Evolutionary conservation across 495 filamentous ascomycete genomes (phyloP).

Genomic region (Penicillium robsamsonii): DNA sequence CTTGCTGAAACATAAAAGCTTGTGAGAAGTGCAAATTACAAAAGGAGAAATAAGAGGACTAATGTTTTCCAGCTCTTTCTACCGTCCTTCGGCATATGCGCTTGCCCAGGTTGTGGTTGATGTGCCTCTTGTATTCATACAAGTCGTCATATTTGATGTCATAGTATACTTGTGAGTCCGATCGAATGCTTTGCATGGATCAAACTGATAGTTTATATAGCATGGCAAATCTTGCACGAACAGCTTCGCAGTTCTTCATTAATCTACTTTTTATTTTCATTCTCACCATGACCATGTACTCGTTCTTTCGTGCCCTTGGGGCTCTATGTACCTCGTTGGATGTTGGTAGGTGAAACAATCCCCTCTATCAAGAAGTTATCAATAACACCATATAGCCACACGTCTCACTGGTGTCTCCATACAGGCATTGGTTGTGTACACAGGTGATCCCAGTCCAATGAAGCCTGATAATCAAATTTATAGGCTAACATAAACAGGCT

Average conservation of each 20-base stretch:
- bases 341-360: conserved; percentile 32
- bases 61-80: conserved; percentile 56
- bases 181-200: background rate
- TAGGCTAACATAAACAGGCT: conserved; percentile 48
- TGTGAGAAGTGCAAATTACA: conserved; percentile 27
- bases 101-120: conserved; percentile 77
- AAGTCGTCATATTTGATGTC: conserved; percentile 69
- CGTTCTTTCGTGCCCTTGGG: conserved; percentile 75
- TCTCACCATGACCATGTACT: conserved; percentile 72
- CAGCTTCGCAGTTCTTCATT: conserved; percentile 83
- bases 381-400: conserved; percentile 46
- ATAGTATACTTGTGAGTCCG: conserved; percentile 66
- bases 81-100: conserved; percentile 75
- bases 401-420: conserved; percentile 63
- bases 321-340: conserved; percentile 62
- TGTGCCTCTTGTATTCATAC: conserved; percentile 65
- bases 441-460: conserved; percentile 31
- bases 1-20: conserved; percentile 78
- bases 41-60: background rate
- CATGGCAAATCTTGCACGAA: conserved; percentile 60
- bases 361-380: background rate
- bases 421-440: conserved; percentile 70
- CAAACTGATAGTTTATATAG: conserved; percentile 29
- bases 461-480: background rate
- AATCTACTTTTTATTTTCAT: conserved; percentile 58